Evolutionary conservation across 2,329 filamentous ascomycete genomes (phyloP), one percentile per base, ranked within the genome.

Genomic region (Hymenoscyphus scutula): DNA sequence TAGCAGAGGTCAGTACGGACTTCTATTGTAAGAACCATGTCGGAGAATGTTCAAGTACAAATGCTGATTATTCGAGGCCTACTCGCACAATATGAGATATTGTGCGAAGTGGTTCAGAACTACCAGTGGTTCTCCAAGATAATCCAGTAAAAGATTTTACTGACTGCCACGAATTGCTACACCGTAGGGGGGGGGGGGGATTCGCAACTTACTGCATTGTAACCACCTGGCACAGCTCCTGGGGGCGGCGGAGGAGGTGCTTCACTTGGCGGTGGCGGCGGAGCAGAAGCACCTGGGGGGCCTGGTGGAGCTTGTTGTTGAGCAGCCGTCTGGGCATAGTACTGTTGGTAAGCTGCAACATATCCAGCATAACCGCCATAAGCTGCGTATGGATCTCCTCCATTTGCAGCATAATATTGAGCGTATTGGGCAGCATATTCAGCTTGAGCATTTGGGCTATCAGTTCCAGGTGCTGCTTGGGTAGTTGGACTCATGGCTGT

Each of bases 281-380:
- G 84, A 61, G 85, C 82, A 68, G 60, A 68, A 30, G 41, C 65
- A n/a, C 85, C 84, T 11, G 87, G 85, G 48, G 74, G 70, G 64
- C 81, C 76, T 65, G 81, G 73, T 60, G 80, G 78, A 54, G 65
- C 65, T 59, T 82, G 77, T 64, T 81, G 77, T 55, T 76, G 73
- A 59, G 77, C 80, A 69, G 79, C 79, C n/a, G n/a, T n/a, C 58
- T 80, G 80, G 19, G 83, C 83, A 68, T 85, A 85, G 69, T 89
- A 89, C 70, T 91, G 87, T 72, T 91, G 87, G 70, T 92, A 92
- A 76, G 90, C 88, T 69, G 90, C 88, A 67, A 84, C 79, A 69
- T 88, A 88, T 53, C 89, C 90, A 69, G 88, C 84, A 76, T 95
- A 97, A 60, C 94, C 94, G 65, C 94, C 94, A 70, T 95, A 97